Percentiles rank a stretch among this genome's conserved stretches.
Evolutionary conservation across 345 rosid genomes (phyloP).

Genomic region (Linum lewisii): DNA sequence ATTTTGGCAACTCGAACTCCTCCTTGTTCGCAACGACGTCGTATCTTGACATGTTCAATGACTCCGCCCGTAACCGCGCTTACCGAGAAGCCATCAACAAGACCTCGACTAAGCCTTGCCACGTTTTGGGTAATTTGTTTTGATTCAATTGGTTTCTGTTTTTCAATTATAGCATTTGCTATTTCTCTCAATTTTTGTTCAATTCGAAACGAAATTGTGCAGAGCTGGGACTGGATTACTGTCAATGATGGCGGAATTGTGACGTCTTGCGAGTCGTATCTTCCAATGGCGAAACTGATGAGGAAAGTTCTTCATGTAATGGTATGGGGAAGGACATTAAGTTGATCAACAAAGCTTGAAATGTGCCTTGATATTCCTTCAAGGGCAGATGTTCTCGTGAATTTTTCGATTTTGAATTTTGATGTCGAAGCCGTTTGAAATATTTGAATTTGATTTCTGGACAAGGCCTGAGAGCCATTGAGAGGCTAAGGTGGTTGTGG

Average conservation of each 20-base stretch:
- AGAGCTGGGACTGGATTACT: slow-evolving; percentile 96
- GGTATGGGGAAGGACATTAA: slow-evolving; percentile 47
- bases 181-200: too few species aligned
- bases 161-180: too few species aligned
- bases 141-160: too few species aligned
- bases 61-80: slow-evolving; percentile 43
- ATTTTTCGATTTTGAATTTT: slow-evolving; percentile 18
- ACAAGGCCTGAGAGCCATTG: slow-evolving; percentile 69
- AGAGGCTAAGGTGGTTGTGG: slow-evolving; percentile 39
- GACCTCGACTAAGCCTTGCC: slow-evolving; percentile 54
- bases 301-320: slow-evolving; percentile 64
- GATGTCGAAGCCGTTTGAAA: slow-evolving; percentile 85
- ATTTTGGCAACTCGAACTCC: slow-evolving; percentile 18
- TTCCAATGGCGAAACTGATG: slow-evolving; percentile 91
- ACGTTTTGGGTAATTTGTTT: slow-evolving; percentile 70
- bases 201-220: too few species aligned
- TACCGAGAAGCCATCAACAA: slow-evolving; percentile 51
- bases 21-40: slow-evolving; percentile 50
- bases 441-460: slow-evolving; percentile 93
- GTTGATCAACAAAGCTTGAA: slow-evolving; percentile 51
- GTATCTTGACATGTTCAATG: slow-evolving; percentile 72
- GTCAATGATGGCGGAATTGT: slow-evolving; percentile 85
- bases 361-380: slow-evolving; percentile 60
- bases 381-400: slow-evolving; percentile 72
- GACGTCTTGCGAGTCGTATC: slow-evolving; percentile 87